Evolutionary conservation across 371 early-diverging fungal genomes (phyloP), one percentile per base, ranked within the genome.

Genomic region (Nematocida ausubeli): DNA sequence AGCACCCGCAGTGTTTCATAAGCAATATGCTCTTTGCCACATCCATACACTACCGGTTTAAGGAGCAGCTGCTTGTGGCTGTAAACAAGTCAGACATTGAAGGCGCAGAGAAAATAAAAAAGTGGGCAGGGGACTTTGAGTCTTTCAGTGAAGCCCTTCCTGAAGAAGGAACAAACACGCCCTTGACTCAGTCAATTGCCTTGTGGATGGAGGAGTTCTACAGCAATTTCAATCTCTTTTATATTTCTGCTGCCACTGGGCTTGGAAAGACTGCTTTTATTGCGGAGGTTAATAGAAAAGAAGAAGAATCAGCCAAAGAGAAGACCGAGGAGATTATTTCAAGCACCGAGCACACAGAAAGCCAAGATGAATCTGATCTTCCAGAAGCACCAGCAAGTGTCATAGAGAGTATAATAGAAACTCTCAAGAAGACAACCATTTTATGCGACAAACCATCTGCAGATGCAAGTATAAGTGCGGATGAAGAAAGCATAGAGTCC

Each of bases 21-120:
- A 91, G 92, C 80, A 98, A 99, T 86, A 96, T 99, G 98, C 87
- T 98, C 60, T 98, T 96, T 86, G 97, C 97, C 12, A 93, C 95
- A 85, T 90, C 88, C 7, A 42, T 87, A 12, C 63, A 75, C 55
- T 81, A 65, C 52, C 75, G 80, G 39, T 85, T 82, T 28, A 95
- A 92, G 81, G 86, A 95, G 39, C 95, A 95, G 4, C 92, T 96
- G 67, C 88, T 96, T 39, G 84, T 95, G 54, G 92, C 92, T 3
- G 95, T 97, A 87, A 96, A 96, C 89, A 98, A 98, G 87, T 91
- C 91, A 0, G 97, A 98, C 86, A 90, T 95, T 1, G 90, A 89
- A 30, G 88, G 89, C 14, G 90, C 91, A 82, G 90, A 91, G 30
- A 92, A 92, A 83, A 92, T 93, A 2, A 88, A 91, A 3, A 90